Evolutionary conservation across 495 filamentous ascomycete genomes (phyloP), one percentile per base, ranked within the genome.

Genomic region (Neurospora intermedia): DNA sequence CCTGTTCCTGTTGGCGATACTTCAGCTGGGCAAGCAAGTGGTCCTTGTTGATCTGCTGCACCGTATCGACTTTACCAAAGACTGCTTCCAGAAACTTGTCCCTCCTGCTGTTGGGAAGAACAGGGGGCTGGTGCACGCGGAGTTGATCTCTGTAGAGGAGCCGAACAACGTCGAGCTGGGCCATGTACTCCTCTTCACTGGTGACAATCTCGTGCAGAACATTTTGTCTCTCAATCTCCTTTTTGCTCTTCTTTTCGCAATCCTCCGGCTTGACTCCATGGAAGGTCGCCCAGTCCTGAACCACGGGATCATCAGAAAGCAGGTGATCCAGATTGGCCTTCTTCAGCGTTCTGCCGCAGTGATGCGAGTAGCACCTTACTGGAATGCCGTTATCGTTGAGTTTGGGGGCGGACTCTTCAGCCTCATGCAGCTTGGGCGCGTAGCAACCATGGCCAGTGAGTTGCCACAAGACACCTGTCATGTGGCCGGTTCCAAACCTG

Each of bases 1-100:
- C 96, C 80, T 99, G 94, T 78, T 98, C 96, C 76, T 95, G 92
- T 80, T 99, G 96, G 41, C 96, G 91, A 78, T 98, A 99, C 75
- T 98, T 98, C 76, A 99, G 86, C 80, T 98, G 96, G 3, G 96
- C 91, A 16, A 99, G 83, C n/a, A 99, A 87, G 82, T 93, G 90
- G 71, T 98, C 95, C 77, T 96, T 95, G 76, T 98, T 98, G 76
- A 94, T 94, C 73, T 90, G 89, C 75, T 96, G 94, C 48, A 98
- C 92, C 0, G 89, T 88, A 75, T 98, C 96, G 11, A 94, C 91
- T 73, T 91, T 94, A 59, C 96, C 94, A 81, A 99, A 99, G 0
- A 97, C 94, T 54, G 92, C 90, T 18, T 84, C 82, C 40, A 97
- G 79, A 80, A 99, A 99, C 76, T 90, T 91, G 15, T 88, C 84